phyloP scores from a whole-genome alignment of 1,284 basidiomycete species.

The Ustilago lituana region DNA sequence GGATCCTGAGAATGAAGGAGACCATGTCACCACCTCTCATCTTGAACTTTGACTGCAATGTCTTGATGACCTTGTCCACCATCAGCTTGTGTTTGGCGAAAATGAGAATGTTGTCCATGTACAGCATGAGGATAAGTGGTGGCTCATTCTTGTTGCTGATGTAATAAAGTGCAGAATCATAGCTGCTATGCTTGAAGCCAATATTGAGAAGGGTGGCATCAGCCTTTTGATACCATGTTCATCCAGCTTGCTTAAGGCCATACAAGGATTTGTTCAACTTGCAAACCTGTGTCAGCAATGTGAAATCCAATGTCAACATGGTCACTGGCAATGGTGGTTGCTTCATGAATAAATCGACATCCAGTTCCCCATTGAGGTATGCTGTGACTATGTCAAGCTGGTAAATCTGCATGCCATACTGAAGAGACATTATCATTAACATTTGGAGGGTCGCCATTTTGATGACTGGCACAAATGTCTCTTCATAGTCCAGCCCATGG shows the following conservation, averaged over 20 bases:
- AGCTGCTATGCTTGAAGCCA: too few species aligned
- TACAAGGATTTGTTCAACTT: background rate
- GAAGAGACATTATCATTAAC: background rate
- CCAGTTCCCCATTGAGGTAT: background rate
- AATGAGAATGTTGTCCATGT: background rate
- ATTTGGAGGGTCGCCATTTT: background rate
- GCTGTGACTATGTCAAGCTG: constrained; percentile 3
- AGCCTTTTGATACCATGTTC: background rate
- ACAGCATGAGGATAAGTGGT: background rate
- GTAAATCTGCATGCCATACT: background rate
- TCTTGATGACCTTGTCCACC: background rate
- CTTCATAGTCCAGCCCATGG: background rate
- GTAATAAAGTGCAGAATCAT: too few species aligned
- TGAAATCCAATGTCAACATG: background rate
- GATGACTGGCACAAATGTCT: background rate
- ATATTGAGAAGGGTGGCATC: background rate
- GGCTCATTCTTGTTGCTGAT: too few species aligned
- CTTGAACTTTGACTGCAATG: too few species aligned
- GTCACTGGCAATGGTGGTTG: background rate
- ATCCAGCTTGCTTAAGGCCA: constrained; percentile 4
- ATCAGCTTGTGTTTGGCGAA: background rate
- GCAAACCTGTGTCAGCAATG: too few species aligned
- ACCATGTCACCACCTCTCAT: too few species aligned
- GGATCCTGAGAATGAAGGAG: too few species aligned
- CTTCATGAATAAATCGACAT: background rate